Base-by-base conservation (phyloP, 2,329 filamentous ascomycete species). In the Coniella lustricola region DNA sequence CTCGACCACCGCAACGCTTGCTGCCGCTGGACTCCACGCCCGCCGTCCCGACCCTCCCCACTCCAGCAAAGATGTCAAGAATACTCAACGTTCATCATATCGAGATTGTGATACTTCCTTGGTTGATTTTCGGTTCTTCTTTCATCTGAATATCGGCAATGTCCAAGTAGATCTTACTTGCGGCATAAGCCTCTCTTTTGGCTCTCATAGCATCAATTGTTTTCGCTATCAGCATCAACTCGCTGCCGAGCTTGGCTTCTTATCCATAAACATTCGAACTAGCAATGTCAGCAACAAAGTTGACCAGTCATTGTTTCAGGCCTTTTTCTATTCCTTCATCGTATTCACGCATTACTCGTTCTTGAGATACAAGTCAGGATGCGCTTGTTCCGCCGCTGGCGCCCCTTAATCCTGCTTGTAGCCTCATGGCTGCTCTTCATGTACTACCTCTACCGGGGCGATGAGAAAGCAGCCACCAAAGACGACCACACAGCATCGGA, bases 371-470 rank as follows among this genome's bases (percentile, higher is more conserved):
- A 35, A n/a, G n/a, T 14, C 40, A 42, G 20, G 2, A 53, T 53
- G 51, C 51, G 44, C 43, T 40, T 45, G 14, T 38, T 51, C 14
- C 52, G 49, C 34, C 49, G 52, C 17, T 52, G 49, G 49, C 50
- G 46, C n/a, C 52, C 52, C 3, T 46, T 54, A 3, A 36, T 54
- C 17, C 38, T 52, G n/a, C 8, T 52, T 8, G 49, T 49, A 25
- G 43, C 49, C 8, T 1, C 49, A 12, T 54, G 52, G 52, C 42
- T 54, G 1, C 34, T 54, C 25, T 48, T 45, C 39, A 41, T 54
- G 35, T 52, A 39, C 33, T 54, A 50, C 43, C 33, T 54, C 14
- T 49, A 46, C 34, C 37, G 43, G n/a, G 32, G 40, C 18, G 29
- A 35, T 22, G 8, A 35, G 42, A 48, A 37, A 43, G 31, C 46